Conservation (phyloP, 768 basidiomycete genomes). For the Tylopilus sp. region DNA sequence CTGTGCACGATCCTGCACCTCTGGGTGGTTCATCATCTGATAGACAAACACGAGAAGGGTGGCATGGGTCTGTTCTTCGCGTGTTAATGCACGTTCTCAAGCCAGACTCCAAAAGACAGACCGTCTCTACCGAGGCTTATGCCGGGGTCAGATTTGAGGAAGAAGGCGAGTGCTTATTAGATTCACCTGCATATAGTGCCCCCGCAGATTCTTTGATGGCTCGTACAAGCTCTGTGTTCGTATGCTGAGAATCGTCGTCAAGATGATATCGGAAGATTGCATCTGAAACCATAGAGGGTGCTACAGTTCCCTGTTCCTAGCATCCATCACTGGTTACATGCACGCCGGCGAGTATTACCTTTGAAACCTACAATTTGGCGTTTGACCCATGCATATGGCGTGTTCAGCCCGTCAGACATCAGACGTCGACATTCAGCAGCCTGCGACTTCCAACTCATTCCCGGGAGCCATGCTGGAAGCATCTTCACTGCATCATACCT, state of each 20-base stretch:
- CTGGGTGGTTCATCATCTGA: too few species aligned
- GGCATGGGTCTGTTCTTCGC: background rate
- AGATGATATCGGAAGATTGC: slow-evolving; percentile 3
- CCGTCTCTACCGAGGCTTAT: background rate
- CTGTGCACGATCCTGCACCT: too few species aligned
- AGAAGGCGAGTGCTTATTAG: too few species aligned
- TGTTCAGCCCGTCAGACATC: slow-evolving; percentile 5
- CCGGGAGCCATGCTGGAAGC: slow-evolving; percentile 28
- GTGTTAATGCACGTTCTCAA: too few species aligned
- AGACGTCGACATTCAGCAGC: slow-evolving; percentile 10
- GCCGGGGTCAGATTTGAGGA: background rate
- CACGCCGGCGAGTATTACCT: background rate
- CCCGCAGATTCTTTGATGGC: too few species aligned
- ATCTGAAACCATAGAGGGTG: slow-evolving; percentile 17
- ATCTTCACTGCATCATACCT: too few species aligned
- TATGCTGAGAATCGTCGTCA: slow-evolving; percentile 2
- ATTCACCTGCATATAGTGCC: background rate
- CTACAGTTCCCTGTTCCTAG: slow-evolving; percentile 7
- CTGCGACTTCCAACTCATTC: slow-evolving; percentile 22
- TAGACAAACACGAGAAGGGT: slow-evolving; percentile 18
- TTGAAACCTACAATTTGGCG: background rate
- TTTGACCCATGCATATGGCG: slow-evolving; percentile 13
- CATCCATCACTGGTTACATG: background rate
- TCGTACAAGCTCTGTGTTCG: background rate
- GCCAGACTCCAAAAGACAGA: background rate